A percentile compares a stretch with the other conserved stretches of the same genome.
Evolutionary conservation across 495 filamentous ascomycete species (phyloP).

Genomic region (Neurospora sp.): DNA sequence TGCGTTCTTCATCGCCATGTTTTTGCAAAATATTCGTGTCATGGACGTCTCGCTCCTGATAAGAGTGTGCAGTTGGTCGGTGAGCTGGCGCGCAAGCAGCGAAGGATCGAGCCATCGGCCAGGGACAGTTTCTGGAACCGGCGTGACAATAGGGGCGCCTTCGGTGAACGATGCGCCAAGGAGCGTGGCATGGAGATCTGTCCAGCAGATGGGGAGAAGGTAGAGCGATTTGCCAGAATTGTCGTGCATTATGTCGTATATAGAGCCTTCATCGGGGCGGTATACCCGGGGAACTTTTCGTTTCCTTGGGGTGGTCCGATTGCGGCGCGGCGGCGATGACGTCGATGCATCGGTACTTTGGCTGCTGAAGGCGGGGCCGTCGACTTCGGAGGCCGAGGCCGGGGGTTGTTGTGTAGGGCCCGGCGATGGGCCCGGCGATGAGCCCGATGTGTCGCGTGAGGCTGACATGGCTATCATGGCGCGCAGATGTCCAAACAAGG

Average conservation of each 20-base stretch:
- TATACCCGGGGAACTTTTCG: neutral
- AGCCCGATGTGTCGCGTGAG: slow-evolving; percentile 6
- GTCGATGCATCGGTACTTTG: neutral
- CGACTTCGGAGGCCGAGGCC: neutral
- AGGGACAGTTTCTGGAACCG: slow-evolving; percentile 16
- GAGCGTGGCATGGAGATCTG: slow-evolving; percentile 29
- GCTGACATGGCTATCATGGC: slow-evolving; percentile 22
- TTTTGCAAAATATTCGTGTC: slow-evolving; percentile 11
- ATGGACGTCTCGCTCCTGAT: slow-evolving; percentile 8
- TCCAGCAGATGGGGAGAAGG: slow-evolving; percentile 35
- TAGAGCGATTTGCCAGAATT: slow-evolving; percentile 30
- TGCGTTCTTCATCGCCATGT: slow-evolving; percentile 22
- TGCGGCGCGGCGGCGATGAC: neutral
- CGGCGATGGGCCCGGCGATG: neutral
- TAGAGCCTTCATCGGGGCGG: slow-evolving; percentile 29
- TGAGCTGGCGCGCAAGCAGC: slow-evolving; percentile 16
- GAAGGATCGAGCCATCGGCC: slow-evolving; percentile 16
- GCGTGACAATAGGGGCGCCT: slow-evolving; percentile 20
- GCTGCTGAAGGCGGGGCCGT: neutral
- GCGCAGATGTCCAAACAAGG: slow-evolving; percentile 23
- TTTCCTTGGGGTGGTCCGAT: neutral
- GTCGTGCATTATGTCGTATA: slow-evolving; percentile 38
- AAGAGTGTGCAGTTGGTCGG: slow-evolving; percentile 22
- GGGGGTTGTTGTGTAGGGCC: neutral
- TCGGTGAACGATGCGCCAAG: slow-evolving; percentile 29